Evolutionary conservation across 2,329 filamentous ascomycete species (phyloP).

Genomic region (Diaporthe longicolla): DNA sequence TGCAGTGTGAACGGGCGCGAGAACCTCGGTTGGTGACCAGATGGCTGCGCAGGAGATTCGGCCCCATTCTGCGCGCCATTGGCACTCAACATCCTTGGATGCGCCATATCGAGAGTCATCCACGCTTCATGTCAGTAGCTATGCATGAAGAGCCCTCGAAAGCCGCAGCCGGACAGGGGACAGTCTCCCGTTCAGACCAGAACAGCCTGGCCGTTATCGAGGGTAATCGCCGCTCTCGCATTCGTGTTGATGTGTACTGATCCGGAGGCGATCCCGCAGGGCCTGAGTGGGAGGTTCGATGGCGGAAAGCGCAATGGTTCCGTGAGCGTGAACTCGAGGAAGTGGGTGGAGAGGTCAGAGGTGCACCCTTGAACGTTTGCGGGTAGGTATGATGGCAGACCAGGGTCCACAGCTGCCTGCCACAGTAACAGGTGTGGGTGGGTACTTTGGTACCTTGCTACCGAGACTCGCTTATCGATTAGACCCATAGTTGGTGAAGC

Average conservation of each 20-base stretch:
- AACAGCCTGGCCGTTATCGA: slow-evolving; percentile 31
- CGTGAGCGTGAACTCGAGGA: slow-evolving; percentile 21
- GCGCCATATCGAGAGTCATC: slow-evolving; percentile 50
- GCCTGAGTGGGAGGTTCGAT: slow-evolving; percentile 5
- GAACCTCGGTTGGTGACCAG: slow-evolving; percentile 45
- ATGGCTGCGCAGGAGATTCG: slow-evolving; percentile 40
- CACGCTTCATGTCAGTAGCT: slow-evolving; percentile 49
- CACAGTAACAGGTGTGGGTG: slow-evolving; percentile 24
- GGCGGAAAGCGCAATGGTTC: slow-evolving; percentile 12
- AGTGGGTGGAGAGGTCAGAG: slow-evolving; percentile 20
- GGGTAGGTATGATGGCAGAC: slow-evolving; percentile 34
- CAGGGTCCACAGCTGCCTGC: slow-evolving; percentile 36
- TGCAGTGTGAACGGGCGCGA: slow-evolving; percentile 72
- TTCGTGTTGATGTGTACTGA: slow-evolving; percentile 1
- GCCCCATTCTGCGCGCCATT: slow-evolving; percentile 52
- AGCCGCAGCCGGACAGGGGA: slow-evolving; percentile 27
- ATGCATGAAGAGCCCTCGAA: slow-evolving; percentile 27
- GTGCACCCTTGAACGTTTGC: slow-evolving; percentile 34
- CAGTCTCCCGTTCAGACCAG: slow-evolving; percentile 20
- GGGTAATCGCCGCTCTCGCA: slow-evolving; percentile 16
- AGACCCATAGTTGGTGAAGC: slow-evolving; percentile 35
- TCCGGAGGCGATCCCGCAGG: neutral
- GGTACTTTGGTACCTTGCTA: slow-evolving; percentile 12
- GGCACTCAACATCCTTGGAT: slow-evolving; percentile 47
- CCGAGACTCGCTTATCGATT: slow-evolving; percentile 32